Percentiles rank a stretch among this genome's conserved stretches.
Evolutionary conservation across 73 alveolate species (phyloP).

Genomic region (Tetrahymena borealis): DNA sequence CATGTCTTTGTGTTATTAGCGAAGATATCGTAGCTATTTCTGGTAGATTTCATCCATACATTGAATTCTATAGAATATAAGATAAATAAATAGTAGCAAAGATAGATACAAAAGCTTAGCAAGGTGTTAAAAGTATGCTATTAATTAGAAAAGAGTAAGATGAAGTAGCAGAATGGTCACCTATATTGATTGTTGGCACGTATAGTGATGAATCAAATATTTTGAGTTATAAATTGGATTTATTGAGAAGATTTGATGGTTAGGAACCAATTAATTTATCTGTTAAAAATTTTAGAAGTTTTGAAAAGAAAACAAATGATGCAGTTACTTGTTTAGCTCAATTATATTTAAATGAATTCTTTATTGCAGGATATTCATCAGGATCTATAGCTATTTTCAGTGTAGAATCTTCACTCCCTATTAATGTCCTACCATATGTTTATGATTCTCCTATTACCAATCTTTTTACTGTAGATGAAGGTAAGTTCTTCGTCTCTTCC

Average conservation of each 20-base stretch:
- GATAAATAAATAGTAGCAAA: slow-evolving; percentile 9
- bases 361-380: slow-evolving; percentile 26
- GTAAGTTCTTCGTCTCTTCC: background rate
- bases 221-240: background rate
- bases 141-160: slow-evolving; percentile 7
- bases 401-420: background rate
- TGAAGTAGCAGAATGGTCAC: slow-evolving; percentile 19
- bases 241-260: slow-evolving; percentile 13
- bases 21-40: slow-evolving; percentile 10
- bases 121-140: slow-evolving; percentile 23
- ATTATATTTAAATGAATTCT: slow-evolving; percentile 19
- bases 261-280: background rate
- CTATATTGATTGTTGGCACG: slow-evolving; percentile 12
- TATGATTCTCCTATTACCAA: background rate
- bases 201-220: slow-evolving; percentile 3
- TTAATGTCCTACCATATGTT: background rate
- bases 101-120: slow-evolving; percentile 16
- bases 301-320: background rate
- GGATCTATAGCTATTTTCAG: slow-evolving; percentile 20
- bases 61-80: slow-evolving; percentile 10
- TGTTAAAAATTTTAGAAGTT: slow-evolving; percentile 5
- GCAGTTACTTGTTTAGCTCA: slow-evolving; percentile 30
- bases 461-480: background rate
- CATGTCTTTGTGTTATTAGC: slow-evolving; percentile 17
- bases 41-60: slow-evolving; percentile 9